Base-by-base conservation (phyloP, 768 basidiomycete genomes). In the Obba rivulosa region DNA sequence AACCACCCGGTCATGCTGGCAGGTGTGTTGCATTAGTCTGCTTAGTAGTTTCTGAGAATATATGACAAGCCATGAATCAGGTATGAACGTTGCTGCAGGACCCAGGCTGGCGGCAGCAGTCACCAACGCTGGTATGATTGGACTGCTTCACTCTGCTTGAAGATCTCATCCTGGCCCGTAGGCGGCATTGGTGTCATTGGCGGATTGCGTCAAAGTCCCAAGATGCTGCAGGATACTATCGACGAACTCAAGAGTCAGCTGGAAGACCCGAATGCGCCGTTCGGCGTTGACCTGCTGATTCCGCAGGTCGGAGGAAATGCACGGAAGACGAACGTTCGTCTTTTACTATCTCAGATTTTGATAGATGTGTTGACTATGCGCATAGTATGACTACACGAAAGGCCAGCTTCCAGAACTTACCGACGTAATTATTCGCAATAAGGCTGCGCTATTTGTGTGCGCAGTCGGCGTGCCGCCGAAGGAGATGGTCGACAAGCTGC, bases 101-200 rank as follows among this genome's bases (percentile, higher is more conserved):
- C 87, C 90, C 10, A 85, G 75, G 65, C 69, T 93, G 8, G 91
- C 91, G 17, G 92, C 90, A 18, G 81, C 87, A 1, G 89, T 93
- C n/a, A 89, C 89, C n/a, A 93, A 93, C 59, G 80, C 92, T 18
- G 92, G 85, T 74, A 52, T 38, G 64, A 20, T 3, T n/a, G n/a
- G 21, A 21, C 18, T 17, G 17, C 16, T 14, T 36, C 44, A 37
- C 13, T 23, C 21, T 18, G 41, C n/a, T 4, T n/a, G 7, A 10
- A 13, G 17, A 3, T 35, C 43, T 37, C 16, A 40, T 34, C 13
- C 9, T 13, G 13, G 24, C 38, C n/a, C 16, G 20, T 44, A 77
- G 79, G 83, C 56, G 88, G 87, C 4, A 82, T 87, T 55, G 92
- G 92, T 18, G 89, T 92, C 58, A 92, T 94, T 54, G 92, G 91